phyloP scores from a whole-genome alignment of 2,329 filamentous ascomycete genomes.

The Diaporthe citriasiana region DNA sequence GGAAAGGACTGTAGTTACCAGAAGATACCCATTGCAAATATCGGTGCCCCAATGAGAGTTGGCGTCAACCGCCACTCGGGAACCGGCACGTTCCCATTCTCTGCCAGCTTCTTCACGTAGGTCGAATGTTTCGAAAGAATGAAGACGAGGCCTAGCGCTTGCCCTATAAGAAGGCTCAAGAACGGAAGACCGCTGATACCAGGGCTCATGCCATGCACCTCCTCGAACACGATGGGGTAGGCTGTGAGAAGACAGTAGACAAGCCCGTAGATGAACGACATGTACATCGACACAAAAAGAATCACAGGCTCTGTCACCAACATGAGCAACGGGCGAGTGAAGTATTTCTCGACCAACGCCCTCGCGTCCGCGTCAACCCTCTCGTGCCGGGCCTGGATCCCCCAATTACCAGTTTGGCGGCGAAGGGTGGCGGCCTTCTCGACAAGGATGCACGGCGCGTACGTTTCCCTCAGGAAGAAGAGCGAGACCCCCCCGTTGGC shows the following conservation, averaged over 20 bases:
- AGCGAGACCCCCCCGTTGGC: slow-evolving; percentile 28
- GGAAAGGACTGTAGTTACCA: slow-evolving; percentile 44
- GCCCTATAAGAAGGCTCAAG: slow-evolving; percentile 48
- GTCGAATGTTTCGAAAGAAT: slow-evolving; percentile 47
- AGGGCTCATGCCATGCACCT: slow-evolving; percentile 48
- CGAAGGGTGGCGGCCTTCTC: slow-evolving; percentile 29
- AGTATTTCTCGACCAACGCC: slow-evolving; percentile 43
- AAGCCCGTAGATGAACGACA: slow-evolving; percentile 42
- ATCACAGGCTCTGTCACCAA: slow-evolving; percentile 69
- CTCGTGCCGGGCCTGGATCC: slow-evolving; percentile 34
- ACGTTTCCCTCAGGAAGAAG: slow-evolving; percentile 34
- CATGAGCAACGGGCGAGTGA: slow-evolving; percentile 46
- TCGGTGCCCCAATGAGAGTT: slow-evolving; percentile 45
- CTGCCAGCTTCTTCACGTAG: slow-evolving; percentile 46
- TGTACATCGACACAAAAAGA: slow-evolving; percentile 57
- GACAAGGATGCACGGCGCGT: slow-evolving; percentile 34
- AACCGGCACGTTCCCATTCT: slow-evolving; percentile 42
- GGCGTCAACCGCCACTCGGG: slow-evolving; percentile 46
- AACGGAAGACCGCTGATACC: slow-evolving; percentile 50
- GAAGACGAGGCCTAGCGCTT: slow-evolving; percentile 42
- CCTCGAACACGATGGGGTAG: slow-evolving; percentile 47
- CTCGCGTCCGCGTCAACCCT: slow-evolving; percentile 33
- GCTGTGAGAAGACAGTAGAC: slow-evolving; percentile 40
- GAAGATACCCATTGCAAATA: slow-evolving; percentile 53
- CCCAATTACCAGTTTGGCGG: slow-evolving; percentile 46